These are phyloP conservation scores for Xylaria palmicola DNA, from an alignment of 495 filamentous ascomycete species.

Conservation along the genomic window DNA sequence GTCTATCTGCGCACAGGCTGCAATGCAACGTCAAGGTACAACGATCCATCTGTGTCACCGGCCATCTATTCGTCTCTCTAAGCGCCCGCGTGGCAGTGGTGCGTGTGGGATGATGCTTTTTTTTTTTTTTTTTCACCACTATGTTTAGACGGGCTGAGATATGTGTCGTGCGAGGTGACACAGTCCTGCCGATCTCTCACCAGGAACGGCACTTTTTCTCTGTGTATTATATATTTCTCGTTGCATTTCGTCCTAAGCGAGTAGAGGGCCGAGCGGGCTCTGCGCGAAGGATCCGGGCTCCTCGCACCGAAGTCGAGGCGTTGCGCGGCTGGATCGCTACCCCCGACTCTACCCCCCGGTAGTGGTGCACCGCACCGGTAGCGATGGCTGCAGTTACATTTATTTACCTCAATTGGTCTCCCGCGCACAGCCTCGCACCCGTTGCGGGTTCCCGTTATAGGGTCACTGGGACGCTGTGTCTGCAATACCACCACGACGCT, in stretches of 20 bases:
- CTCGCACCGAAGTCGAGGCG: neutral
- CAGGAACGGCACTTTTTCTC: neutral
- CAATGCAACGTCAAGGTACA: neutral
- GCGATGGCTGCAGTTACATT: neutral
- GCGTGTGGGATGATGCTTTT: neutral
- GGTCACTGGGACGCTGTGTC: neutral
- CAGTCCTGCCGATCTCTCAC: neutral
- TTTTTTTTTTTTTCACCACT: neutral
- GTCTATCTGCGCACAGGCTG: neutral
- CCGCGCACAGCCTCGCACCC: constrained; percentile 1
- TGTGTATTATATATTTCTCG: too few species aligned
- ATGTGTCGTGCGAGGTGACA: neutral
- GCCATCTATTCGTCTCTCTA: neutral
- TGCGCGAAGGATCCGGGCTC: neutral
- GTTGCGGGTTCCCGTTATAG: neutral
- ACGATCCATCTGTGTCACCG: neutral
- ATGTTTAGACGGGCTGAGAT: constrained; percentile 10
- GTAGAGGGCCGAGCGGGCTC: neutral
- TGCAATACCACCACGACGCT: neutral
- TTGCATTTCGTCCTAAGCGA: neutral
- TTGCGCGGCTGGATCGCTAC: neutral
- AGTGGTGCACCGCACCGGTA: neutral
- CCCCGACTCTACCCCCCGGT: neutral
- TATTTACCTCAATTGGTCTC: neutral
- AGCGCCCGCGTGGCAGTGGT: neutral